A percentile compares a stretch with the other conserved stretches of the same genome.
phyloP scores from a whole-genome alignment of 2,329 filamentous ascomycete species.

The Microdochium bolleyi region DNA sequence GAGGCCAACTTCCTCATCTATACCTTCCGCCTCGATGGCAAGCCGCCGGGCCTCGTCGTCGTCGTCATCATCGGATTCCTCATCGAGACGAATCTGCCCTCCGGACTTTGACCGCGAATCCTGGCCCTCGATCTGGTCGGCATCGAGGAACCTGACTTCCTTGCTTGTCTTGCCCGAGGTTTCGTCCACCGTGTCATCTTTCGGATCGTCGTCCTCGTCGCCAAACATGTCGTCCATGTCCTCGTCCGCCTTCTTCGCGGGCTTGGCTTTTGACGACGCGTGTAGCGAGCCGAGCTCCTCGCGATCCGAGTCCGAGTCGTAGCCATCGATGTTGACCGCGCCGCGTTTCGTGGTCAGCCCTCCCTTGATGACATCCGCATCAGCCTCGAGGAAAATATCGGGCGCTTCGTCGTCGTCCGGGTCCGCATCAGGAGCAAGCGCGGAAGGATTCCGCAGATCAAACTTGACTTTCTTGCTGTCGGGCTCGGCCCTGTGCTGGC shows the following conservation, averaged over 20 bases:
- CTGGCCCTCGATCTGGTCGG: slow-evolving; percentile 67
- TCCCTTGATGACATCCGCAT: slow-evolving; percentile 88
- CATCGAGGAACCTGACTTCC: slow-evolving; percentile 52
- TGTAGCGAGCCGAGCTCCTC: slow-evolving; percentile 42
- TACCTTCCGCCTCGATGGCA: slow-evolving; percentile 64
- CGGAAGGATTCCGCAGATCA: slow-evolving; percentile 89
- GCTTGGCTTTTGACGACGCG: not conserved
- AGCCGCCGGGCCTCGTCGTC: slow-evolving; percentile 67
- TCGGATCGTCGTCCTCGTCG: slow-evolving; percentile 48
- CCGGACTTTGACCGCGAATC: slow-evolving; percentile 66
- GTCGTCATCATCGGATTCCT: slow-evolving; percentile 44
- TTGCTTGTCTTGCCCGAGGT: slow-evolving; percentile 52
- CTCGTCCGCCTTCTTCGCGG: slow-evolving; percentile 33
- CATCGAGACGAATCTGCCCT: slow-evolving; percentile 58
- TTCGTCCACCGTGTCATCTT: slow-evolving; percentile 41
- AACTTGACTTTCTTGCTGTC: slow-evolving; percentile 78
- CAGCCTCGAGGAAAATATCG: slow-evolving; percentile 73
- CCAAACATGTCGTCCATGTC: slow-evolving; percentile 85
- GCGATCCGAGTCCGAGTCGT: slow-evolving; percentile 88
- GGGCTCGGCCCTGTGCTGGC: slow-evolving; percentile 51
- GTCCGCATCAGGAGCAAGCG: slow-evolving; percentile 74
- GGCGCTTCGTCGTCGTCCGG: slow-evolving; percentile 41
- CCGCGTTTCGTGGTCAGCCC: slow-evolving; percentile 75
- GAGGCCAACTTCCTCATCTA: slow-evolving; percentile 85
- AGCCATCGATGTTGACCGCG: slow-evolving; percentile 92